Conservation (phyloP, 352 stramenopile genomes). For the Globisporangium viniferum region DNA sequence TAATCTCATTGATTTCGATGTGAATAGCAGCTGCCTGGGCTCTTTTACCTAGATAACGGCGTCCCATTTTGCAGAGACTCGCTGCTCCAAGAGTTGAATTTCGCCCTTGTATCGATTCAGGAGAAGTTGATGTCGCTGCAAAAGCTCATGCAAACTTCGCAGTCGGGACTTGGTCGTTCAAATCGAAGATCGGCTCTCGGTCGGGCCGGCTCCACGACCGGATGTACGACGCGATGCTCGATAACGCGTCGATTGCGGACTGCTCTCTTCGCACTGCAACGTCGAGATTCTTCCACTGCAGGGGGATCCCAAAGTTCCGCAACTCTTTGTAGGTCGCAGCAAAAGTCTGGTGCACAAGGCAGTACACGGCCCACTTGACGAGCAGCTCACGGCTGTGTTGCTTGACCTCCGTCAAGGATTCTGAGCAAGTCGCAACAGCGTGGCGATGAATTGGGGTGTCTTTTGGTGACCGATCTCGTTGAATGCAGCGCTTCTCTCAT, state of each 20-base stretch:
- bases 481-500: slow-evolving; percentile 26
- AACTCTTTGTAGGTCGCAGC: slow-evolving; percentile 16
- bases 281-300: slow-evolving; percentile 36
- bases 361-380: slow-evolving; percentile 42
- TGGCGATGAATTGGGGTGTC: slow-evolving; percentile 50
- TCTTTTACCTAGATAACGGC: background rate
- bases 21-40: background rate
- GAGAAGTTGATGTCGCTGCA: slow-evolving; percentile 15
- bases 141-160: slow-evolving; percentile 32
- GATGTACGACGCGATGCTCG: slow-evolving; percentile 36
- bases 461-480: slow-evolving; percentile 43
- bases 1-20: slow-evolving; percentile 1
- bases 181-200: slow-evolving; percentile 32
- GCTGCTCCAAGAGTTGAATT: background rate
- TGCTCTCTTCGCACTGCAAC: slow-evolving; percentile 31
- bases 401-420: slow-evolving; percentile 19
- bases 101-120: slow-evolving; percentile 4
- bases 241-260: slow-evolving; percentile 27
- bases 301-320: slow-evolving; percentile 34
- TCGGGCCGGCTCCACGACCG: slow-evolving; percentile 24
- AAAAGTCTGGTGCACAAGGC: slow-evolving; percentile 33
- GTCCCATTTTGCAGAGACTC: background rate
- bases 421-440: slow-evolving; percentile 25
- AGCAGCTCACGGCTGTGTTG: slow-evolving; percentile 38
- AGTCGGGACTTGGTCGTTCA: slow-evolving; percentile 32